phyloP scores from a whole-genome alignment of 2,329 filamentous ascomycete genomes.

The Pseudocercospora cruenta region DNA sequence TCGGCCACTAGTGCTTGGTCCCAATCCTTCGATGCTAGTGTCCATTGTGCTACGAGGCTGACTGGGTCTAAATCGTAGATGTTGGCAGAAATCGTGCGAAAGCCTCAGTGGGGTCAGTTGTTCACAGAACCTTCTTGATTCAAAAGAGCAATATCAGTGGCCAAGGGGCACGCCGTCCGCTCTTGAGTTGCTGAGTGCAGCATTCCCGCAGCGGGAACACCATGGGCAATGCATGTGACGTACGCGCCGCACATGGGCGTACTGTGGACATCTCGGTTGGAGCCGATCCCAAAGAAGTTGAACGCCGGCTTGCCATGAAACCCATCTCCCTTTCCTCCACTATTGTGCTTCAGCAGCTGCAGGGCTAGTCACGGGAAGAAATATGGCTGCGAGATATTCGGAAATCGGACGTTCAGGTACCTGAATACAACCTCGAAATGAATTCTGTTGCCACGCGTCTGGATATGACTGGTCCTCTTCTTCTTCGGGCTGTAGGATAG shows the following conservation, averaged over 20 bases:
- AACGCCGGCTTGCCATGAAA: constrained; percentile 4
- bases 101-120: background rate
- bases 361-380: constrained; percentile 3
- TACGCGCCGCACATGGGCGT: constrained; percentile 6
- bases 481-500: background rate
- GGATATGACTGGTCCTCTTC: background rate
- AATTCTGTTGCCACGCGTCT: background rate
- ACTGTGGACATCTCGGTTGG: constrained; percentile 7
- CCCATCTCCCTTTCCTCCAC: background rate
- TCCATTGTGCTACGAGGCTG: constrained; percentile 8
- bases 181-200: constrained; percentile 7
- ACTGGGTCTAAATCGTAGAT: constrained; percentile 3
- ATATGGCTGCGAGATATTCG: constrained; percentile 2
- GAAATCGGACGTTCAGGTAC: background rate
- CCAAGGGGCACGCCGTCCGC: background rate
- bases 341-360: background rate
- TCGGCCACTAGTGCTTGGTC: constrained; percentile 3
- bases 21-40: background rate
- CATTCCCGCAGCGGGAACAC: constrained; percentile 5
- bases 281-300: constrained; percentile 3
- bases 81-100: background rate
- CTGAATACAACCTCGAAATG: background rate
- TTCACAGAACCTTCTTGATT: constrained; percentile 8
- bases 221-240: constrained; percentile 3
- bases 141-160: constrained; percentile 4